phyloP scores from a whole-genome alignment of 257 asterid species.

The Lycium barbarum region DNA sequence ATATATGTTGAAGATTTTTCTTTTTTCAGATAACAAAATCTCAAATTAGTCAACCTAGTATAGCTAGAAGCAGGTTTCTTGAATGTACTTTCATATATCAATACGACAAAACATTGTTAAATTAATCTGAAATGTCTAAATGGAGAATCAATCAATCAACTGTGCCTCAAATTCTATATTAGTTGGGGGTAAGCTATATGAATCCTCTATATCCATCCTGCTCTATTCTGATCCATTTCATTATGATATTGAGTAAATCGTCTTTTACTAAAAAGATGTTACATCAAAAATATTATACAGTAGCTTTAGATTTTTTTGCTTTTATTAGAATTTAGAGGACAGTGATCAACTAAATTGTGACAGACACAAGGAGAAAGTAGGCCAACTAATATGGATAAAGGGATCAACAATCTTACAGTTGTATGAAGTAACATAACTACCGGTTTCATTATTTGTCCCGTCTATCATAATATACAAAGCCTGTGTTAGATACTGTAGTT shows the following conservation, averaged over 20 bases:
- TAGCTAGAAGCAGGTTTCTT: slow-evolving; percentile 3
- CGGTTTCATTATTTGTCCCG: background rate
- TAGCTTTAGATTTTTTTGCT: background rate
- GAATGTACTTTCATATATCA: slow-evolving; percentile 1
- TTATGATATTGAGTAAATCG: background rate
- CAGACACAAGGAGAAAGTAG: background rate
- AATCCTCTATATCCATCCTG: background rate
- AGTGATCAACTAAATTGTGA: slow-evolving; percentile 4
- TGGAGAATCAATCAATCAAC: background rate
- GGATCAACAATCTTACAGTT: slow-evolving; percentile 20
- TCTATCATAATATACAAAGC: background rate
- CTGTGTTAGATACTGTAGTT: background rate
- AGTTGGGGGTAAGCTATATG: background rate
- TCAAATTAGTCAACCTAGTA: background rate
- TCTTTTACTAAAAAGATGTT: background rate
- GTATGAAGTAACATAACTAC: background rate
- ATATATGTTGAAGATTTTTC: background rate
- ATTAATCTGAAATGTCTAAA: background rate
- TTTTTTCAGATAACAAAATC: background rate
- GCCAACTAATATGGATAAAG: background rate
- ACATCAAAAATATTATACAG: background rate
- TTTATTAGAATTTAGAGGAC: background rate
- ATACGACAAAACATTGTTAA: background rate
- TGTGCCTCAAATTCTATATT: background rate
- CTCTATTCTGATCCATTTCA: background rate